These are phyloP conservation scores for Turritis glabra DNA, from an alignment of 345 rosid species.

Conservation along the genomic window DNA sequence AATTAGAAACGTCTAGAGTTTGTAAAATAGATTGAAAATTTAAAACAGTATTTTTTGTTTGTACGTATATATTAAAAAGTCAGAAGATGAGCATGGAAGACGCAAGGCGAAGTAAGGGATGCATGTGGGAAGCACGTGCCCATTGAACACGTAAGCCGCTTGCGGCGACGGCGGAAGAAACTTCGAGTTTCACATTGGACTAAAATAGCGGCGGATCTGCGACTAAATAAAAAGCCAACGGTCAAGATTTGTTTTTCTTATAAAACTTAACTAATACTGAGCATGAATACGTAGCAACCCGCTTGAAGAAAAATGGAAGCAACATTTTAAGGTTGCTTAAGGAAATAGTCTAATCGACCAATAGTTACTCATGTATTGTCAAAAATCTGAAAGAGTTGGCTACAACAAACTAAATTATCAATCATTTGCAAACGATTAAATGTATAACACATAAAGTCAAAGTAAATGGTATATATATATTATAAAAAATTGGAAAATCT, in stretches of 20 bases:
- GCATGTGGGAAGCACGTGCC: constrained; percentile 34
- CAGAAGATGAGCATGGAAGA: constrained; percentile 15
- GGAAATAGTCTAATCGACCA: not conserved
- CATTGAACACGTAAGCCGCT: constrained; percentile 15
- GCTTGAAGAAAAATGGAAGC: not conserved
- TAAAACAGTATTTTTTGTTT: not conserved
- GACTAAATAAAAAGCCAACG: not conserved
- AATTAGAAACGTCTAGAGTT: constrained; percentile 14
- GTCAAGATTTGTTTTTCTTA: not conserved
- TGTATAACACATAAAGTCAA: not conserved
- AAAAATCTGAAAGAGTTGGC: not conserved
- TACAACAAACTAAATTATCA: not conserved
- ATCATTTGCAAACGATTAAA: not conserved
- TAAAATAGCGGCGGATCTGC: constrained; percentile 5
- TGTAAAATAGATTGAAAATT: not conserved
- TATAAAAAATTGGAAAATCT: not conserved
- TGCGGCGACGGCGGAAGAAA: constrained; percentile 23
- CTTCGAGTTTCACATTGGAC: constrained; percentile 16
- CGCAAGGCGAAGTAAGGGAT: constrained; percentile 13
- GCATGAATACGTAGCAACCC: constrained; percentile 4
- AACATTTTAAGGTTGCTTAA: not conserved
- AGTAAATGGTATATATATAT: not conserved
- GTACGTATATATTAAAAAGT: not conserved
- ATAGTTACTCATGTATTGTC: not conserved
- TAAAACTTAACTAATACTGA: not conserved